Conservation (phyloP, 2,329 filamentous ascomycete species). For the Aspergillus pseudoterreus region DNA sequence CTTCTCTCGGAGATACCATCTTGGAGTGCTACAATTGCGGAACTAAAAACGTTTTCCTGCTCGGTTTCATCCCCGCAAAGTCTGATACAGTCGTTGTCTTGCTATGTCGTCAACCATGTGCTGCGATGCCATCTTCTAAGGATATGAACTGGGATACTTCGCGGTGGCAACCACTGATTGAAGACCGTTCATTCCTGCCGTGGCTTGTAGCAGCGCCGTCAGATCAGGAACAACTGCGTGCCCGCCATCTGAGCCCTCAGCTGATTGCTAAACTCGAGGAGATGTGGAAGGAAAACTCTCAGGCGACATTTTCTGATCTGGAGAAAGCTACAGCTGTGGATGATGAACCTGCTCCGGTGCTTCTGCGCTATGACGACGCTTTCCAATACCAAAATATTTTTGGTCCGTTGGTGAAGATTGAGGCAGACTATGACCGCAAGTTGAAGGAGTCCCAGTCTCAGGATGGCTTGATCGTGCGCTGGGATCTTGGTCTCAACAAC, state of each 20-base stretch:
- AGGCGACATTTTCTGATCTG: slow-evolving; percentile 82
- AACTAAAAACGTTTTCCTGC: slow-evolving; percentile 96
- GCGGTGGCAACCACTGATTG: slow-evolving; percentile 94
- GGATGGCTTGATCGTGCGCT: slow-evolving; percentile 88
- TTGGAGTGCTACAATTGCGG: slow-evolving; percentile 99
- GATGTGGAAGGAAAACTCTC: slow-evolving; percentile 95
- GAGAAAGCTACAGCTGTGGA: slow-evolving; percentile 90
- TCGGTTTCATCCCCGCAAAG: slow-evolving; percentile 97
- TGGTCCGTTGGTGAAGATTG: slow-evolving; percentile 95
- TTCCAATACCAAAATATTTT: slow-evolving; percentile 99
- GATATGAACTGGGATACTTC: slow-evolving; percentile 99
- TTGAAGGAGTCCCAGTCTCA: slow-evolving; percentile 97
- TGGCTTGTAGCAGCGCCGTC: slow-evolving; percentile 90
- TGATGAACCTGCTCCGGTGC: slow-evolving; percentile 88
- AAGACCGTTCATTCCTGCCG: slow-evolving; percentile 88
- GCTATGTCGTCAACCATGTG: slow-evolving; percentile 93
- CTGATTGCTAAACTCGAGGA: slow-evolving; percentile 96
- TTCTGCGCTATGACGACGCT: slow-evolving; percentile 92
- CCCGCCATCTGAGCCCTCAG: slow-evolving; percentile 85
- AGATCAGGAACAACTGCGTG: slow-evolving; percentile 93
- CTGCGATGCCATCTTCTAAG: slow-evolving; percentile 89
- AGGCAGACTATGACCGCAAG: slow-evolving; percentile 98
- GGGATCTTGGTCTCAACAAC: slow-evolving; percentile 94
- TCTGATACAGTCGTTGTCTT: slow-evolving; percentile 97
- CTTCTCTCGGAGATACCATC: slow-evolving; percentile 89